Percentiles rank a stretch among this genome's conserved stretches.
Conservation (phyloP, 2,329 filamentous ascomycete genomes). For the Aureobasidium sp. region DNA sequence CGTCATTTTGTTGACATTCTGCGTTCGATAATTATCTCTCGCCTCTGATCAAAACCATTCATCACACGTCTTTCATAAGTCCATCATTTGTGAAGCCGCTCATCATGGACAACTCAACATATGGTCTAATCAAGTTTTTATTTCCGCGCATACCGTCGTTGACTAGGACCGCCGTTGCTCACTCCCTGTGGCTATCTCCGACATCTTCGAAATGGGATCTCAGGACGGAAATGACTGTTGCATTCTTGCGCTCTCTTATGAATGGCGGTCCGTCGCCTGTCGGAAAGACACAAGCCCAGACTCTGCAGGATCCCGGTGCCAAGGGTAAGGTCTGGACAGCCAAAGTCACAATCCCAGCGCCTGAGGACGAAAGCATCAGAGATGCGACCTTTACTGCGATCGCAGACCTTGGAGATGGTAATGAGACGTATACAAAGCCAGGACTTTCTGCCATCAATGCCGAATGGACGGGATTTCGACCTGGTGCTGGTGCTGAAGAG, state of each 20-base stretch:
- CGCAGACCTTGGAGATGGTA: conserved; percentile 43
- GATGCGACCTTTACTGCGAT: conserved; percentile 54
- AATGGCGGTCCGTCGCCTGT: conserved; percentile 46
- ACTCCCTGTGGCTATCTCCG: conserved; percentile 61
- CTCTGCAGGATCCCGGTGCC: conserved; percentile 57
- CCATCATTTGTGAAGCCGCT: not conserved
- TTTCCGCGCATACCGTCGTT: conserved; percentile 56
- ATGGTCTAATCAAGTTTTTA: conserved; percentile 31
- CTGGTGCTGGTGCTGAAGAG: conserved; percentile 44
- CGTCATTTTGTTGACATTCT: not conserved
- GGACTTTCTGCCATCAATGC: conserved; percentile 54
- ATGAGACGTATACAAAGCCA: conserved; percentile 41
- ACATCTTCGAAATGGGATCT: conserved; percentile 72
- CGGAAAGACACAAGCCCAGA: conserved; percentile 56
- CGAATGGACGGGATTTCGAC: conserved; percentile 70
- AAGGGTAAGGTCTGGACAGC: conserved; percentile 79
- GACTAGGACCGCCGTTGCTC: conserved; percentile 54
- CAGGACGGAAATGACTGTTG: conserved; percentile 64
- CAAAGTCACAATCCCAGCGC: conserved; percentile 57
- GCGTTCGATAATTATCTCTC: not conserved
- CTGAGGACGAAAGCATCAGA: conserved; percentile 42
- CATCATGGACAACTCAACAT: conserved; percentile 22
- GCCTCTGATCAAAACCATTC: not conserved
- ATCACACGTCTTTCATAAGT: not conserved
- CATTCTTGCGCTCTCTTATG: conserved; percentile 62